Evolutionary conservation across 2,329 filamentous ascomycete species (phyloP), one percentile per base, ranked within the genome.

Genomic region (Fonsecaea pugnacius): DNA sequence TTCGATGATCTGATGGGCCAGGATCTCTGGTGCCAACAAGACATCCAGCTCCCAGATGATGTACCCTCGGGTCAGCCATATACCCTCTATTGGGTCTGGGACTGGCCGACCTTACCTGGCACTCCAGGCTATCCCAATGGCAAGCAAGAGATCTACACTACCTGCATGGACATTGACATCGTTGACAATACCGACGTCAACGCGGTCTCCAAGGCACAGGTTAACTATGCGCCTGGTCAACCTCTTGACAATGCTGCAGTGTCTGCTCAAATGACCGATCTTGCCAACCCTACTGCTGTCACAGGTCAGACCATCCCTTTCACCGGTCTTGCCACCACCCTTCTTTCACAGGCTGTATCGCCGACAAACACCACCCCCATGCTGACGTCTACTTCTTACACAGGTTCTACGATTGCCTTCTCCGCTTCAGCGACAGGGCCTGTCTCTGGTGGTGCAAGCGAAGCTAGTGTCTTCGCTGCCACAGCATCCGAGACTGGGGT

Each of bases 1-100:
- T 75, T 80, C 2, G 83, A 86, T 63, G 77, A 81, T 56, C 75
- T 83, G 33, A 82, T 83, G 75, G 85, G 84, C 30, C 77, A 78
- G 52, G 85, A 89, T 71, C 81, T 93, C 57, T 88, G 84, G 80
- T 98, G 95, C 78, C 93, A 97, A 77, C 88, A 88, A 38, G 88
- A 95, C 73, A 80, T 97, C 54, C 83, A 88, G 72, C 80, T 99
- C 14, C 95, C 95, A 0, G 73, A 80, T 4, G 84, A 90, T 70
- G 80, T 87, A 53, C 76, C 83, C n/a, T 76, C 81, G 9, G 87
- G 87, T 51, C 84, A 87, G 33, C 83, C 84, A 32, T 91, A 93
- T 75, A 94, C 92, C 2, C 78, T 96, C 58, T 96, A 96, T 82
- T 98, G 94, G 94, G 89, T 97, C 52, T 98, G 95, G 95, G 90